Evolutionary conservation across 345 rosid species (phyloP), one percentile per base, ranked within the genome.

Genomic region (Euclidium syriacum): DNA sequence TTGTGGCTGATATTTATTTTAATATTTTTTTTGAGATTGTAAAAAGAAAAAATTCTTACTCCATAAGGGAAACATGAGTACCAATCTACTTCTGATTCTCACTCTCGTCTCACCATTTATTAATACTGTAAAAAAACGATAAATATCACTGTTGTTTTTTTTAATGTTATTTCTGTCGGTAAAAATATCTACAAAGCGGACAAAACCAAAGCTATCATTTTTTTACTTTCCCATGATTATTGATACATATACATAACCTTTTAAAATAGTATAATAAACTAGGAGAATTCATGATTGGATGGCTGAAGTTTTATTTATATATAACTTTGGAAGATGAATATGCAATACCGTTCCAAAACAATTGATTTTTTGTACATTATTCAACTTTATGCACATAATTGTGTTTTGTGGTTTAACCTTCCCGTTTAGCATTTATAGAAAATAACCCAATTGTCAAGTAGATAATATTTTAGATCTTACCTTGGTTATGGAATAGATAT

Each of bases 81-180:
- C 69, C 74, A 70, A 62, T 62, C 74, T 70, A 70, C 74, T 70
- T 70, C 62, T 69, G 57, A 35, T 52, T 70, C 57, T 52, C 49
- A 58, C 56, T 27, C 73, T 69, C 61, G 53, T 52, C 68, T 44
- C 43, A 26, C 50, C 57, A 46, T 70, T n/a, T 25, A 36, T n/a
- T 25, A 36, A 43, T 52, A 55, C 50, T 44, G 54, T 70, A 52
- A 38, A 60, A 11, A 58, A 41, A 48, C n/a, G n/a, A n/a, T 36
- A 38, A 38, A 58, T 49, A 30, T 49, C 42, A 58, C 43, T 40
- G 56, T 11, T 29, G 19, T 23, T 25, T 33, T 22, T 14, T 46
- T 29, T n/a, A n/a, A n/a, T n/a, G n/a, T n/a, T n/a, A n/a, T n/a
- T 26, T 47, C 18, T 59, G 47, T 52, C 73, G 39, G 48, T 60